Percentiles rank a stretch among this genome's conserved stretches.
Evolutionary conservation across 2,329 filamentous ascomycete genomes (phyloP).

Genomic region (Aspergillus amoenus): DNA sequence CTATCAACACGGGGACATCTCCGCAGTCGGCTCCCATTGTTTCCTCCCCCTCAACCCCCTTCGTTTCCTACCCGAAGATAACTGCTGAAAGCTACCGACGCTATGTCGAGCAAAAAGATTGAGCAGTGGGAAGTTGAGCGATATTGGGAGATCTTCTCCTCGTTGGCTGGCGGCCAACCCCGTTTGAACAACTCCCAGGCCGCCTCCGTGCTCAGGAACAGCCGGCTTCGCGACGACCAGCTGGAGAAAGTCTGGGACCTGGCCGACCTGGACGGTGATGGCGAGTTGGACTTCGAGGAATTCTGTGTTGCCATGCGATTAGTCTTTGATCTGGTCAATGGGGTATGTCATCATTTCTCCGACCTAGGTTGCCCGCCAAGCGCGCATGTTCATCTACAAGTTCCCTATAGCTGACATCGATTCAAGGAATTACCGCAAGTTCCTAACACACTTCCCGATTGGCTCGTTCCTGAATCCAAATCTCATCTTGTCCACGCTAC

Average conservation of each 20-base stretch:
- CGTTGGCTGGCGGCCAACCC: slow-evolving; percentile 62
- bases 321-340: slow-evolving; percentile 96
- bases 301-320: slow-evolving; percentile 98
- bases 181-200: slow-evolving; percentile 69
- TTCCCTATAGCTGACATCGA: slow-evolving; percentile 7
- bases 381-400: not conserved
- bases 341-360: slow-evolving; percentile 57
- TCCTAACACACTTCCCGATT: slow-evolving; percentile 82
- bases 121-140: slow-evolving; percentile 74
- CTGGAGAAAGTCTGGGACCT: slow-evolving; percentile 98
- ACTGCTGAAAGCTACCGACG: slow-evolving; percentile 12
- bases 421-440: slow-evolving; percentile 82
- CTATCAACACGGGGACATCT: slow-evolving; percentile 12
- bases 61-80: slow-evolving; percentile 8
- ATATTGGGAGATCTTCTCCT: slow-evolving; percentile 78
- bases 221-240: slow-evolving; percentile 72
- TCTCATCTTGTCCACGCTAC: slow-evolving; percentile 83
- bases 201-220: slow-evolving; percentile 71
- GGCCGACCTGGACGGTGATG: slow-evolving; percentile 95
- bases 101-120: slow-evolving; percentile 53
- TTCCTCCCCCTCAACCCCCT: not conserved
- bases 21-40: not conserved
- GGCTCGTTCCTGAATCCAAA: slow-evolving; percentile 95
- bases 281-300: slow-evolving; percentile 97
- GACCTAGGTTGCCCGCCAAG: not conserved